phyloP scores from a whole-genome alignment of 2,329 filamentous ascomycete genomes.

The Pseudogymnoascus sp. region DNA sequence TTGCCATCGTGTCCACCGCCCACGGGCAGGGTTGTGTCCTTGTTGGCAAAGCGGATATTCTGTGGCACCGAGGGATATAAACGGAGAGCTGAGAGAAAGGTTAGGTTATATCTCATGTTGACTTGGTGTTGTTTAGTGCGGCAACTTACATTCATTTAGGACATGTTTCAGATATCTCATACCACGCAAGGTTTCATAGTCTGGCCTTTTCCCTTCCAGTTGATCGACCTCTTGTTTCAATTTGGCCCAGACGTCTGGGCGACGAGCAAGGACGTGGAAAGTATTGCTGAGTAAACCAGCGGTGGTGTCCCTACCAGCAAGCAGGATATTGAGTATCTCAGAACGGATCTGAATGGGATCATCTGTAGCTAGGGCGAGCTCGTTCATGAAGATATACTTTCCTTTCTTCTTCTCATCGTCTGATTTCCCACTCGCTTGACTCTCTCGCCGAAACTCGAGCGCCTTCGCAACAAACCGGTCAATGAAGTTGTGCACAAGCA shows the following conservation, averaged over 20 bases:
- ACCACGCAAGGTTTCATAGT: slow-evolving; percentile 21
- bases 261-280: slow-evolving; percentile 34
- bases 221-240: slow-evolving; percentile 32
- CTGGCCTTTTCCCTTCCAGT: slow-evolving; percentile 14
- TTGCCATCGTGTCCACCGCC: slow-evolving; percentile 26
- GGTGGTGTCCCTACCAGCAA: slow-evolving; percentile 52
- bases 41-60: slow-evolving; percentile 41
- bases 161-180: slow-evolving; percentile 25
- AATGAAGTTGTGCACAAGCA: slow-evolving; percentile 15
- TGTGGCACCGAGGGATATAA: slow-evolving; percentile 45
- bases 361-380: slow-evolving; percentile 41
- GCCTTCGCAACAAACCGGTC: slow-evolving; percentile 12
- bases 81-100: slow-evolving; percentile 40
- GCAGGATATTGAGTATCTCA: slow-evolving; percentile 45
- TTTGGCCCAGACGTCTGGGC: slow-evolving; percentile 34
- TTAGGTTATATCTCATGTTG: slow-evolving; percentile 28
- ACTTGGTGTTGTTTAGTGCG: neutral
- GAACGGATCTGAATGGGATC: slow-evolving; percentile 36
- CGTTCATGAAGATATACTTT: slow-evolving; percentile 33
- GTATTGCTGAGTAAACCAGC: slow-evolving; percentile 43
- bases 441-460: slow-evolving; percentile 4
- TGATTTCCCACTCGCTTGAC: neutral
- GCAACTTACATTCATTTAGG: slow-evolving; percentile 20
- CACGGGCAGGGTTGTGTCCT: slow-evolving; percentile 33
- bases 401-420: neutral